A percentile compares a stretch with the other conserved stretches of the same genome.
These are phyloP conservation scores for Fusarium dimerum DNA, from an alignment of 2,329 filamentous ascomycete genomes.

Conservation along the genomic window DNA sequence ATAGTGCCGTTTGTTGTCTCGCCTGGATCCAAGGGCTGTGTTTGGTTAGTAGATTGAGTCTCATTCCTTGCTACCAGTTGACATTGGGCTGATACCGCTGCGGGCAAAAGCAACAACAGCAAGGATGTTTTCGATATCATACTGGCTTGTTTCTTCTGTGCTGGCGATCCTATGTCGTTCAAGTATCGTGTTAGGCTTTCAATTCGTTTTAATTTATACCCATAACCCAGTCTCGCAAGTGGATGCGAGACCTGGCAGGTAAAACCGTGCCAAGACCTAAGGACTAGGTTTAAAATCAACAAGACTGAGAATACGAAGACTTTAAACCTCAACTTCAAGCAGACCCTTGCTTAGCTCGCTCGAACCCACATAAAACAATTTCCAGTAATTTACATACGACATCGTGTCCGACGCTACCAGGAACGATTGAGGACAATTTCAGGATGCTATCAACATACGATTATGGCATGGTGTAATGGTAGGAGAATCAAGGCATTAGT, in stretches of 20 bases:
- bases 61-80: constrained; percentile 1
- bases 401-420: too few species aligned
- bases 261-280: not conserved
- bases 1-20: constrained; percentile 1
- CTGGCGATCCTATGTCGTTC: not conserved
- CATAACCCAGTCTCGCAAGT: not conserved
- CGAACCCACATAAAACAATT: not conserved
- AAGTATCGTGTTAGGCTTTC: not conserved
- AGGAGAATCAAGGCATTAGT: too few species aligned
- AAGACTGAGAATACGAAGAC: constrained; percentile 1
- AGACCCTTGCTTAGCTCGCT: constrained; percentile 1
- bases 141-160: not conserved
- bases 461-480: too few species aligned
- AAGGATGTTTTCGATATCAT: constrained; percentile 1
- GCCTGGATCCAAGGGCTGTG: not conserved
- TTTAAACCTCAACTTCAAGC: constrained; percentile 1
- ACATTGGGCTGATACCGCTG: not conserved
- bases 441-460: too few species aligned
- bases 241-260: not conserved
- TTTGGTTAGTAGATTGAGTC: constrained; percentile 3
- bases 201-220: not conserved
- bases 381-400: not conserved
- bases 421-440: too few species aligned
- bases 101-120: not conserved
- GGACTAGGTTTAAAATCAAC: constrained; percentile 1